Evolutionary conservation across 352 stramenopile genomes (phyloP).

Genomic region (Elongisporangium senticosum): DNA sequence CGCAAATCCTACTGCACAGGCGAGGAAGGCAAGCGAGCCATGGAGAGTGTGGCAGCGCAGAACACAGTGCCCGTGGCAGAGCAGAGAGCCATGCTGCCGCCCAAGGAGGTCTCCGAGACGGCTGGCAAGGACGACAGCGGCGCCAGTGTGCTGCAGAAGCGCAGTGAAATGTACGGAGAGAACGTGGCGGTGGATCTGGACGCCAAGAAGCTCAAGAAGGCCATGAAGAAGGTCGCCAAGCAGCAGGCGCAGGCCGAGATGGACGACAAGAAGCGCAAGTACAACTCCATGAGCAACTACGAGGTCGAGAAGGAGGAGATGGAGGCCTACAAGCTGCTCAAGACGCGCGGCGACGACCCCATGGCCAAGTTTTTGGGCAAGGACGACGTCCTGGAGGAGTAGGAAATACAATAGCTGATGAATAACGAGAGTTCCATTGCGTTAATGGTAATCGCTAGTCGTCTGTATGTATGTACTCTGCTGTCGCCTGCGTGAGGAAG

Average conservation of each 20-base stretch:
- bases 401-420: neutral
- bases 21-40: conserved; percentile 85
- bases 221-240: conserved; percentile 69
- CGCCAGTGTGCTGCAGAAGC: conserved; percentile 37
- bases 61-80: conserved; percentile 3
- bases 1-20: conserved; percentile 96
- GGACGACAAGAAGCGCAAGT: conserved; percentile 90
- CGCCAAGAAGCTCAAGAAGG: conserved; percentile 82
- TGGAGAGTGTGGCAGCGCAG: conserved; percentile 74
- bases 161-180: conserved; percentile 89
- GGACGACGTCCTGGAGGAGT: conserved; percentile 42
- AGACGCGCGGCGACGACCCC: conserved; percentile 85
- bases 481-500: neutral
- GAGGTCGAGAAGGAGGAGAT: conserved; percentile 95
- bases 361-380: conserved; percentile 90
- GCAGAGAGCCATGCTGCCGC: conserved; percentile 47
- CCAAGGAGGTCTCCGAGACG: conserved; percentile 3
- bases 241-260: conserved; percentile 47
- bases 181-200: conserved; percentile 69
- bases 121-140: conserved; percentile 8
- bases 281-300: conserved; percentile 89
- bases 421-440: too few relatives aligned
- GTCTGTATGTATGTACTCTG: too few relatives aligned
- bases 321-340: conserved; percentile 93
- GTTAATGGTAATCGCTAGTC: too few relatives aligned